phyloP scores from a whole-genome alignment of 2,329 filamentous ascomycete species.

The Coleophoma crateriformis region DNA sequence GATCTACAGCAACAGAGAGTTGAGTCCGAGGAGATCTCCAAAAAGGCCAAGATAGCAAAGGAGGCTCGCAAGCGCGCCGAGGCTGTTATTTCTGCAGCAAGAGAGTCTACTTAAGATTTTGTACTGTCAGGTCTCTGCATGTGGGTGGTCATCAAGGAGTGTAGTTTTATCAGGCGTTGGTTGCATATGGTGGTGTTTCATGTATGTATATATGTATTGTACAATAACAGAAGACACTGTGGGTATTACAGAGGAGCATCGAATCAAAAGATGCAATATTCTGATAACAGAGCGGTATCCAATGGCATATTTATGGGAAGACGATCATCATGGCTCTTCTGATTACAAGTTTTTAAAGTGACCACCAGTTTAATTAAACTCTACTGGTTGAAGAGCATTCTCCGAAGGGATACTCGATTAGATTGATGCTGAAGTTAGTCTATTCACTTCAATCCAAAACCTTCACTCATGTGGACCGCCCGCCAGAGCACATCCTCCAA shows the following conservation, averaged over 20 bases:
- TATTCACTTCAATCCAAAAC: constrained; percentile 75
- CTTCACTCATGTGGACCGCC: constrained; percentile 85
- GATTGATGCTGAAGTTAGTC: too few relatives aligned
- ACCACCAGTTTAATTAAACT: too few relatives aligned
- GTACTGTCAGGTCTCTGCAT: not conserved
- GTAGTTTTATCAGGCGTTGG: constrained; percentile 11
- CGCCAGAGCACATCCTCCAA: constrained; percentile 73
- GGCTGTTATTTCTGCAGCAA: constrained; percentile 49
- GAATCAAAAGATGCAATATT: too few relatives aligned
- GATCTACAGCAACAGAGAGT: constrained; percentile 49
- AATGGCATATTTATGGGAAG: too few relatives aligned
- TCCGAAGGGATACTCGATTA: too few relatives aligned
- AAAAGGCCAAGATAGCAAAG: constrained; percentile 44
- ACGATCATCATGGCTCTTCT: too few relatives aligned
- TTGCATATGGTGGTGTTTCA: constrained; percentile 6
- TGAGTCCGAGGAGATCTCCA: constrained; percentile 48
- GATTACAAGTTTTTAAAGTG: too few relatives aligned
- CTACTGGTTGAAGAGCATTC: too few relatives aligned
- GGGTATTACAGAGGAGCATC: too few relatives aligned
- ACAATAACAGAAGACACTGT: too few relatives aligned
- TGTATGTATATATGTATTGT: not conserved
- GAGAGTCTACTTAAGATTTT: constrained; percentile 21
- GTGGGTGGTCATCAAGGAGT: not conserved
- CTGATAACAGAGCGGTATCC: too few relatives aligned
- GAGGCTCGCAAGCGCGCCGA: constrained; percentile 57